Base-by-base conservation (phyloP, 257 asterid genomes). In the Cordia subcordata region DNA sequence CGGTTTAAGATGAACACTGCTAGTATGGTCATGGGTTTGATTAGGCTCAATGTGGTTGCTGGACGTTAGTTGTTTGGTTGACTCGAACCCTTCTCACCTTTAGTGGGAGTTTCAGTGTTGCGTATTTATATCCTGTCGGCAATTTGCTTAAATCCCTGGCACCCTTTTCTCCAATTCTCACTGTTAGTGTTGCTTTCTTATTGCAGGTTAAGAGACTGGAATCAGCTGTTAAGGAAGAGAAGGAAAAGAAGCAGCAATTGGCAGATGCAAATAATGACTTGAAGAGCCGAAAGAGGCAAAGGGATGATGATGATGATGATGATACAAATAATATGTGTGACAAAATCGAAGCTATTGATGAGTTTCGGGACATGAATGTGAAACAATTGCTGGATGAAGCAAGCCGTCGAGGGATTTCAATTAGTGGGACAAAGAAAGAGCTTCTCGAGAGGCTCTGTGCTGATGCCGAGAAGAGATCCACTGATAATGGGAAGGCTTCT, bases 351-450 rank as follows among this genome's bases (percentile, higher is more conserved):
- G 77, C 77, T 15, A 46, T 67, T 22, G 86, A 83, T 54, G 87
- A 80, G 68, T 70, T 85, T 68, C 71, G 69, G 47, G 62, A 70
- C 23, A 74, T 84, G 92, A 77, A 67, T 61, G 75, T 85, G 55
- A 91, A 83, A 74, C 83, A 85, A 79, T 81, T 88, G 49, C 82
- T 90, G 9, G 90, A 88, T 37, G 71, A 77, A 78, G 94, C 98
- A 5, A 57, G 53, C 37, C 58, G 37, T 63, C 77, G 67, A 33
- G 96, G 94, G 60, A 23, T 88, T 77, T 73, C 77, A 16, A 50
- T 76, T 40, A 58, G 63, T 55, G 94, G 95, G 66, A 74, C 85
- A 13, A 91, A 88, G 80, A 85, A 81, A 49, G 86, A 83, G 77
- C 89, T 91, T 56, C 22, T 88, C 37, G 77, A 80, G 63, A 88